phyloP scores from a whole-genome alignment of 257 asterid species.

The Cordia subcordata region DNA sequence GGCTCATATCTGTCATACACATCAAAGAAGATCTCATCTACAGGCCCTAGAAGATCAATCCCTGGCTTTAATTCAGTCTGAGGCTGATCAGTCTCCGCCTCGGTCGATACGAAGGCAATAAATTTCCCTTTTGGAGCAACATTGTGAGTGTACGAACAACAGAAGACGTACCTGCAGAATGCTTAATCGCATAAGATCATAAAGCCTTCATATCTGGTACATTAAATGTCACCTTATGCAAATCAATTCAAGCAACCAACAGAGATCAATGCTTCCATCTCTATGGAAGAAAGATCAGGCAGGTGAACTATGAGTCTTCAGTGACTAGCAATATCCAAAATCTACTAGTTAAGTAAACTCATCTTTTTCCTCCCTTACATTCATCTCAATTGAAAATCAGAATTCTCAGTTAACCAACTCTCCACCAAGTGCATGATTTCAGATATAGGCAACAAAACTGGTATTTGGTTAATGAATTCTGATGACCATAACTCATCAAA shows the following conservation, averaged over 20 bases:
- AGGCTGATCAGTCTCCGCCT: conserved; percentile 89
- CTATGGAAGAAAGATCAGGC: neutral
- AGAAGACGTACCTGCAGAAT: conserved; percentile 73
- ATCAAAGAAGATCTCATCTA: conserved; percentile 92
- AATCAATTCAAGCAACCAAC: too few species aligned
- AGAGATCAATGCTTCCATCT: neutral
- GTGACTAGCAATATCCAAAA: neutral
- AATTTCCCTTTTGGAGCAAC: conserved; percentile 96
- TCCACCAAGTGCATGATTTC: too few species aligned
- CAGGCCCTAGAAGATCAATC: conserved; percentile 87
- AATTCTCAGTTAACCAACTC: too few species aligned
- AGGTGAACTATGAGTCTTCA: neutral
- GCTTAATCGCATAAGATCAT: conserved; percentile 13
- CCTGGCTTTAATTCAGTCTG: conserved; percentile 88
- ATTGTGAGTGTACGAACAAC: conserved; percentile 95
- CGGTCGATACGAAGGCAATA: conserved; percentile 93
- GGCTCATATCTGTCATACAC: conserved; percentile 86
- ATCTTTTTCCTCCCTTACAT: too few species aligned
- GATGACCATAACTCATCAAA: neutral
- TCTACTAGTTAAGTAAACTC: too few species aligned
- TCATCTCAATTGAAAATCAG: too few species aligned
- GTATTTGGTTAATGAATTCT: neutral
- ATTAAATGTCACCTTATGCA: neutral
- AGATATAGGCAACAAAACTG: neutral
- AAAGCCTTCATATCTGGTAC: neutral